Percentiles rank a stretch among this genome's conserved stretches.
Evolutionary conservation across 768 basidiomycete species (phyloP).

Genomic region (Cantharellus anzutake): DNA sequence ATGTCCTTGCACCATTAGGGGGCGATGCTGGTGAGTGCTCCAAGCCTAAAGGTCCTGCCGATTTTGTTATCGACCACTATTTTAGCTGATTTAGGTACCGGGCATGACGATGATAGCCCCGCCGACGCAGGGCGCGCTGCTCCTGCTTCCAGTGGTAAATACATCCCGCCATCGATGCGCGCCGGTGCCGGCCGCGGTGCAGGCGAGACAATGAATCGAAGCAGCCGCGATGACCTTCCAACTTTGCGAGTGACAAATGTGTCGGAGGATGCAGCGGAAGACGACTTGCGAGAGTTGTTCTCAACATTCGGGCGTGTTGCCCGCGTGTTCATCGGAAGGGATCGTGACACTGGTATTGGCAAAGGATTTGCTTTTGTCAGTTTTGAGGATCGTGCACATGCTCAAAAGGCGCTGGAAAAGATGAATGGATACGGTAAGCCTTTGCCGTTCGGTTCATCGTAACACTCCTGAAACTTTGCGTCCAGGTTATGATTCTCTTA

Average conservation of each 20-base stretch:
- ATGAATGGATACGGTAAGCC: conserved; percentile 58
- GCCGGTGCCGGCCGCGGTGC: conserved; percentile 37
- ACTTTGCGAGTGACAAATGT: conserved; percentile 96
- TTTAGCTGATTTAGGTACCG: conserved; percentile 1
- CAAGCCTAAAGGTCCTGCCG: neutral
- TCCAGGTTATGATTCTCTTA: conserved; percentile 64
- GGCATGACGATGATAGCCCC: conserved; percentile 19
- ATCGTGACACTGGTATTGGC: conserved; percentile 83
- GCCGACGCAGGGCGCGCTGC: conserved; percentile 21
- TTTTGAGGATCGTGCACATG: conserved; percentile 65
- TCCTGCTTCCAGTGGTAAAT: conserved; percentile 40
- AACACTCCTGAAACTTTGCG: neutral
- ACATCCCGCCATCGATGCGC: conserved; percentile 89
- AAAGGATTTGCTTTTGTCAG: conserved; percentile 97
- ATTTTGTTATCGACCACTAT: neutral
- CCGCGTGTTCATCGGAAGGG: conserved; percentile 84
- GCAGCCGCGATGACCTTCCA: conserved; percentile 73
- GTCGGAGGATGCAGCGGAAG: conserved; percentile 86
- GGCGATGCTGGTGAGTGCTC: conserved; percentile 19
- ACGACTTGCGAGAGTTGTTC: conserved; percentile 85
- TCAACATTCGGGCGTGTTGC: conserved; percentile 67
- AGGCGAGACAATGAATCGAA: conserved; percentile 60
- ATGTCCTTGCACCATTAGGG: conserved; percentile 64
- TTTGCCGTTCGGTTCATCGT: neutral
- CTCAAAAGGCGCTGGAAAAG: conserved; percentile 80